Percentiles rank a stretch among this genome's conserved stretches.
These are phyloP conservation scores for Aspergillus tamarii DNA, from an alignment of 2,329 filamentous ascomycete species.

Conservation along the genomic window DNA sequence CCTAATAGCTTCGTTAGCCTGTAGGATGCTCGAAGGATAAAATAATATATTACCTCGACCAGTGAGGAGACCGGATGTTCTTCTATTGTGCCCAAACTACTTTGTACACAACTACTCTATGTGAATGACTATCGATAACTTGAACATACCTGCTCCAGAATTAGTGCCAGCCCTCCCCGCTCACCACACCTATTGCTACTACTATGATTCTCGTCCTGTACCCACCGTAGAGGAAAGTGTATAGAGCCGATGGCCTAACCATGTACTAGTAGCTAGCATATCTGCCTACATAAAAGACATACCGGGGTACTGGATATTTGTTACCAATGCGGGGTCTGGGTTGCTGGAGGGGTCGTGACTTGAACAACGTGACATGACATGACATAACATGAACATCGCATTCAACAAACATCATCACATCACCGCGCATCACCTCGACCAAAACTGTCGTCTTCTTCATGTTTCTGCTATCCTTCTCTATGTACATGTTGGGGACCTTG, in stretches of 20 bases:
- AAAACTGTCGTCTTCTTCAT: background rate
- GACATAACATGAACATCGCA: background rate
- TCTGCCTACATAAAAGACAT: background rate
- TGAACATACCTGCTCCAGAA: too few relatives aligned
- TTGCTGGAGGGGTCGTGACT: constrained; percentile 8
- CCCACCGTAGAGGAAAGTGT: background rate
- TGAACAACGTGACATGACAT: constrained; percentile 19
- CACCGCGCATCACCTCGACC: background rate
- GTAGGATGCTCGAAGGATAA: background rate
- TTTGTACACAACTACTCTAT: too few relatives aligned
- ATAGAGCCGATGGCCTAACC: background rate
- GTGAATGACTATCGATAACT: too few relatives aligned
- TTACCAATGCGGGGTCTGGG: constrained; percentile 14
- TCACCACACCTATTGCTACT: background rate
- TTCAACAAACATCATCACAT: background rate
- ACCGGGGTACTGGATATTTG: too few relatives aligned
- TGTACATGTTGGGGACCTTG: background rate
- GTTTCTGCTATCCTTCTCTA: background rate
- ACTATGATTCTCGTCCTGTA: background rate
- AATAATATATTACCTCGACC: too few relatives aligned
- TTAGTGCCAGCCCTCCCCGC: background rate
- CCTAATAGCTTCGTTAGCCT: background rate
- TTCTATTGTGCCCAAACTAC: background rate
- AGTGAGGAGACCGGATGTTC: background rate
- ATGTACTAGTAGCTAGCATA: background rate